Base-by-base conservation (phyloP, 768 basidiomycete genomes). In the Amanita rimosa region DNA sequence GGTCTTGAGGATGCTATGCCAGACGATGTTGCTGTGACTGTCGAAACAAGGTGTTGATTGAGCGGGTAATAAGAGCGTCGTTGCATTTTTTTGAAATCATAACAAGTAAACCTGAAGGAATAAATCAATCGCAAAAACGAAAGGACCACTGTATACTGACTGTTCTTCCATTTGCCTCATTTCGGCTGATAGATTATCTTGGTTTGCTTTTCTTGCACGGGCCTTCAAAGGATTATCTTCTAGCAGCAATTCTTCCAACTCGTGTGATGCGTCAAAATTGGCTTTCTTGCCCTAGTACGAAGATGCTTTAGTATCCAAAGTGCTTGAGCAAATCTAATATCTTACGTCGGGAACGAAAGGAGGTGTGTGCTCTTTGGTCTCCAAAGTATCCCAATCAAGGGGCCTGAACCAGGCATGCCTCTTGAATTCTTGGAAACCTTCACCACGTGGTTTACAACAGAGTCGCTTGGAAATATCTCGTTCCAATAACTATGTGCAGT, bases 151-250 rank as follows among this genome's bases (percentile, higher is more conserved):
- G 35, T 49, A 26, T 41, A 68, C 77, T 52, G 58, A 97, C 93
- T 95, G 93, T 62, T 97, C 93, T 66, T 99, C 96, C 93, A 98
- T 96, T 68, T 92, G 84, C 52, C 88, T 72, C 89, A 94, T 93
- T 64, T 99, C 96, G 0, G 79, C 76, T 52, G 85, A 90, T 45
- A 99, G 66, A 50, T 80, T 83, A 57, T 96, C 94, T 55, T 93
- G 87, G 50, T 86, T 87, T 7, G 81, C 83, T 63, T 95, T 97
- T 44, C 95, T 80, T 53, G 86, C 83, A 60, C 91, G 84, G 7
- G 95, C 94, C 62, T 97, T 97, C 48, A 99, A 72, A 37, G 95
- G 95, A 57, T 98, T 97, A 61, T 97, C 94, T 65, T 99, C 95
- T 14, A 99, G 68, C 9, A 99, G 65, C 17, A 99, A 73, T 66